A percentile compares a stretch with the other conserved stretches of the same genome.
Conservation (phyloP, 768 basidiomycete species). For the Dictyophora rubrovolvata region DNA sequence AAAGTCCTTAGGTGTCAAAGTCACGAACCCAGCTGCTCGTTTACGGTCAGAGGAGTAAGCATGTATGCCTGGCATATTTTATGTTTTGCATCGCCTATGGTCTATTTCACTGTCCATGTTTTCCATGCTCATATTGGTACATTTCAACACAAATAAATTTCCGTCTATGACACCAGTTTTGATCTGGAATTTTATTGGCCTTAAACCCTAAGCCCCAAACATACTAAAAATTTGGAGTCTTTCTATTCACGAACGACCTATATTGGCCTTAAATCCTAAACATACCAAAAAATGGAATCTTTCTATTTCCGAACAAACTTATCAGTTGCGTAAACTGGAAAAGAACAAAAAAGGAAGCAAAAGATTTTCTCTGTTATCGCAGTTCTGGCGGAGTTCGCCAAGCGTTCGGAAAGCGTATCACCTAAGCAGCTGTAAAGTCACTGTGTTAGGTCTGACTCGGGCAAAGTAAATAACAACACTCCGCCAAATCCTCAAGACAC, state of each 20-base stretch:
- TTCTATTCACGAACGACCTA: too few relatives aligned
- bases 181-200: not conserved
- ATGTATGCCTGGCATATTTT: not conserved
- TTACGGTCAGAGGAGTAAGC: slow-evolving; percentile 84
- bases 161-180: not conserved
- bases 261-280: too few relatives aligned
- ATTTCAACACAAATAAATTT: not conserved
- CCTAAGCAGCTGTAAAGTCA: slow-evolving; percentile 11
- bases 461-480: slow-evolving; percentile 20
- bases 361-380: too few relatives aligned
- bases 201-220: too few relatives aligned
- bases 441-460: slow-evolving; percentile 4
- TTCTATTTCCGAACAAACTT: too few relatives aligned
- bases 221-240: too few relatives aligned
- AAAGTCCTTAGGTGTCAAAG: slow-evolving; percentile 80
- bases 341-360: too few relatives aligned
- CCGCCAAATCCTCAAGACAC: slow-evolving; percentile 38
- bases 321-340: too few relatives aligned
- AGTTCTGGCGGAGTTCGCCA: slow-evolving; percentile 1
- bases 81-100: not conserved
- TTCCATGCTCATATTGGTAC: not conserved
- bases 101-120: not conserved
- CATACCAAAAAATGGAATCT: too few relatives aligned
- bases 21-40: slow-evolving; percentile 87
- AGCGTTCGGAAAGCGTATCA: not conserved